Evolutionary conservation across 2,329 filamentous ascomycete species (phyloP).

Genomic region (Neopestalotiopsis rosae): DNA sequence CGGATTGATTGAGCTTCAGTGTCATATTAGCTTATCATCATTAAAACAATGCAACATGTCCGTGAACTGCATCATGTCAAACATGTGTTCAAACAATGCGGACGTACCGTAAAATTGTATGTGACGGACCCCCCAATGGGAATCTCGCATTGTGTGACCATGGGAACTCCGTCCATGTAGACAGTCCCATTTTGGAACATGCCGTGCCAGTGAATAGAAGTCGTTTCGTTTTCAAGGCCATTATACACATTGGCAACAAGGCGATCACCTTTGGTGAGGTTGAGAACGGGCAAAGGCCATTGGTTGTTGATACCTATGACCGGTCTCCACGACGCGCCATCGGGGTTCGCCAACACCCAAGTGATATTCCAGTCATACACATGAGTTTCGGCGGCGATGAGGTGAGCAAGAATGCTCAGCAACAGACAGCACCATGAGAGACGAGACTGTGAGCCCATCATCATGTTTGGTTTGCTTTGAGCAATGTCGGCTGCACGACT

Average conservation of each 20-base stretch:
- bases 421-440: neutral
- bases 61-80: too few species aligned
- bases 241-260: slow-evolving; percentile 70
- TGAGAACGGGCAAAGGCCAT: slow-evolving; percentile 69
- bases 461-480: neutral
- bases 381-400: slow-evolving; percentile 51
- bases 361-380: slow-evolving; percentile 71
- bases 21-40: neutral
- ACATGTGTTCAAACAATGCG: neutral
- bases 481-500: neutral
- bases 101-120: slow-evolving; percentile 70
- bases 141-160: slow-evolving; percentile 72
- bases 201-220: slow-evolving; percentile 74
- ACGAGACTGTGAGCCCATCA: neutral
- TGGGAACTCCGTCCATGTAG: slow-evolving; percentile 73
- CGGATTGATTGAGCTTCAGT: slow-evolving; percentile 64
- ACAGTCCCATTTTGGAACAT: slow-evolving; percentile 70
- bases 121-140: slow-evolving; percentile 67
- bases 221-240: slow-evolving; percentile 65
- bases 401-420: slow-evolving; percentile 16
- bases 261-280: slow-evolving; percentile 24
- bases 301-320: slow-evolving; percentile 78
- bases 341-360: slow-evolving; percentile 76
- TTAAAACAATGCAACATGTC: slow-evolving; percentile 12
- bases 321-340: slow-evolving; percentile 67